These are phyloP conservation scores for Mucor saturninus DNA, from an alignment of 371 early-diverging fungal genomes.

Conservation along the genomic window DNA sequence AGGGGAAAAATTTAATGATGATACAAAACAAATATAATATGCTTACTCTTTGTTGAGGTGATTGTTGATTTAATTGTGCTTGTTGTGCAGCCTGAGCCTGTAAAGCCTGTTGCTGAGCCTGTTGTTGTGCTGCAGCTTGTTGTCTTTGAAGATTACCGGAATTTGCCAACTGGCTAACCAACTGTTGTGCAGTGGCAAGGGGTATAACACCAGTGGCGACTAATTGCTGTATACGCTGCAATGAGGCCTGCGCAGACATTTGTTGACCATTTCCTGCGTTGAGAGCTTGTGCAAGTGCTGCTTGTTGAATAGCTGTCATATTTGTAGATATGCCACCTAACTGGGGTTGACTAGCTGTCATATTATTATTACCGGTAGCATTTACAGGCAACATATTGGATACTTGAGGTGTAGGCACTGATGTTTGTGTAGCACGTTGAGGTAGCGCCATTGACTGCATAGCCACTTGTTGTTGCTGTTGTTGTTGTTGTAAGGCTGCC, in stretches of 20 bases:
- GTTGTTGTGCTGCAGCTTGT: constrained; percentile 20
- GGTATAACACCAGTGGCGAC: constrained; percentile 34
- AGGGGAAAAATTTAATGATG: neutral
- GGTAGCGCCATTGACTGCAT: constrained; percentile 26
- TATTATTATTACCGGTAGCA: constrained; percentile 4
- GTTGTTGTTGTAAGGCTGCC: constrained; percentile 32
- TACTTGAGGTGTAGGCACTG: constrained; percentile 37
- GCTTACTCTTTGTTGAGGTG: constrained; percentile 22
- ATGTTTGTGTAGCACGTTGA: constrained; percentile 17
- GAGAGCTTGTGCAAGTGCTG: constrained; percentile 28
- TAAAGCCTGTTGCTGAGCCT: constrained; percentile 14
- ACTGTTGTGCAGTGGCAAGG: constrained; percentile 37
- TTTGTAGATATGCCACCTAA: constrained; percentile 4
- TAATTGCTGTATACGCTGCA: constrained; percentile 43
- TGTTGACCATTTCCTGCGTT: constrained; percentile 26
- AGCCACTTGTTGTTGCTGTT: constrained; percentile 27
- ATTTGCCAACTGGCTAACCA: constrained; percentile 34
- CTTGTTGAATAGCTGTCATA: constrained; percentile 27
- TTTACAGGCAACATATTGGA: constrained; percentile 14
- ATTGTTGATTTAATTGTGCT: constrained; percentile 24
- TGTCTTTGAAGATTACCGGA: constrained; percentile 30
- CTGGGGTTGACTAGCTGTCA: constrained; percentile 1
- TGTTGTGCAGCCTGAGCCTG: constrained; percentile 21
- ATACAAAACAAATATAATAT: neutral
- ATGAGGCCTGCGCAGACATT: constrained; percentile 25